These are phyloP conservation scores for Acer campestre DNA, from an alignment of 345 rosid genomes.

Conservation along the genomic window DNA sequence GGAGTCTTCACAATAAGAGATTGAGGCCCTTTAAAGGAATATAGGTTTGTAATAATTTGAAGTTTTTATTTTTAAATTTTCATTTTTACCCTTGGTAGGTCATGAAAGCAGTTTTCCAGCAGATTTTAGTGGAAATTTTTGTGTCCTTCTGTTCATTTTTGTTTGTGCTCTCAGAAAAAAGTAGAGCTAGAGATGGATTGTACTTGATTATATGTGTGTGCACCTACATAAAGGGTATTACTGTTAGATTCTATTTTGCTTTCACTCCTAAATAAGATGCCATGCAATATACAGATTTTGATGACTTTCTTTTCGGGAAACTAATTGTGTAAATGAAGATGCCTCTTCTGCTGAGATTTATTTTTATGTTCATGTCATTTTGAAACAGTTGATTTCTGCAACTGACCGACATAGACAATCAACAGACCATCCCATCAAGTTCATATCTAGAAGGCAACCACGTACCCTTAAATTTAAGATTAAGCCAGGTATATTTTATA, in stretches of 20 bases:
- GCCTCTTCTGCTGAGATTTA: slow-evolving; percentile 1
- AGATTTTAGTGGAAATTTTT: not conserved
- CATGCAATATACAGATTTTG: not conserved
- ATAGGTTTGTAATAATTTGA: not conserved
- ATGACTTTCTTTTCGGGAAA: not conserved
- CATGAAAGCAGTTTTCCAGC: not conserved
- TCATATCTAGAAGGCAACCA: slow-evolving; percentile 71
- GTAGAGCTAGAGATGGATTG: not conserved
- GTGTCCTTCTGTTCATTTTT: not conserved
- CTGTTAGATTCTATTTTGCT: not conserved
- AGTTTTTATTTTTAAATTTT: not conserved
- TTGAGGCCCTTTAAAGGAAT: not conserved
- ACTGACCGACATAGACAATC: slow-evolving; percentile 72
- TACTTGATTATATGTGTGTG: not conserved
- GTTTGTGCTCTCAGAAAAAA: not conserved
- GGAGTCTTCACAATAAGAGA: not conserved
- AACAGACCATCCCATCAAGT: slow-evolving; percentile 86
- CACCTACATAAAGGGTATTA: not conserved
- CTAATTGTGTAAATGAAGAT: not conserved
- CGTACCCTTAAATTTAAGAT: slow-evolving; percentile 75
- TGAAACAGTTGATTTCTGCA: slow-evolving; percentile 79
- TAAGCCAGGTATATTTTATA: slow-evolving; percentile 62
- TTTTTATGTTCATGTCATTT: slow-evolving; percentile 18
- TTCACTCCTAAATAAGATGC: not conserved
- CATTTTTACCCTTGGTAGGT: not conserved